Evolutionary conservation across 768 basidiomycete species (phyloP).

Genomic region (Tricholoma flavovirens): DNA sequence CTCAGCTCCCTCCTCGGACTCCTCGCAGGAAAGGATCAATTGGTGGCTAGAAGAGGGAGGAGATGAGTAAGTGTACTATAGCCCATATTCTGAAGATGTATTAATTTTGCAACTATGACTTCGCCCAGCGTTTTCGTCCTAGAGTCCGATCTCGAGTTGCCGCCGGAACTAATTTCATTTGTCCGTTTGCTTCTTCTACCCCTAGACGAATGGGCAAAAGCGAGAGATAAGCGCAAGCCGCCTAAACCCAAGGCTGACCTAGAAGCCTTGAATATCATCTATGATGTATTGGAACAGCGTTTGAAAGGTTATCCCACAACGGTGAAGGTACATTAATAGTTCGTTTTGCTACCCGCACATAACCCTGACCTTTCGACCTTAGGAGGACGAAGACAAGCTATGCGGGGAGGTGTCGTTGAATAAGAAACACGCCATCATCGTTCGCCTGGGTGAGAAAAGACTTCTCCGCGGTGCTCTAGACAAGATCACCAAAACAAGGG

Average conservation of each 20-base stretch:
- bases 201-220: constrained; percentile 53
- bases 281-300: constrained; percentile 44
- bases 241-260: constrained; percentile 65
- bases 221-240: constrained; percentile 55
- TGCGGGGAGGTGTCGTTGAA: constrained; percentile 35
- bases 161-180: constrained; percentile 57
- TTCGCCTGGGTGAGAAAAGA: constrained; percentile 76
- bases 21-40: constrained; percentile 63
- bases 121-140: constrained; percentile 47
- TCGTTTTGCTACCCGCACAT: not conserved
- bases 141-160: constrained; percentile 46
- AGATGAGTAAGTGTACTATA: constrained; percentile 63
- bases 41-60: constrained; percentile 92
- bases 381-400: constrained; percentile 50
- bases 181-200: constrained; percentile 56
- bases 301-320: constrained; percentile 51
- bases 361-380: not conserved
- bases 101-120: not conserved
- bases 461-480: constrained; percentile 39
- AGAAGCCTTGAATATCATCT: constrained; percentile 40
- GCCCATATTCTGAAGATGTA: constrained; percentile 1
- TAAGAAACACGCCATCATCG: constrained; percentile 58
- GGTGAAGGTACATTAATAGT: constrained; percentile 43
- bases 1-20: constrained; percentile 17
- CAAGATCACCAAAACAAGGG: constrained; percentile 13